A percentile compares a stretch with the other conserved stretches of the same genome.
phyloP scores from a whole-genome alignment of 345 rosid genomes.

The Microthlaspi erraticum region DNA sequence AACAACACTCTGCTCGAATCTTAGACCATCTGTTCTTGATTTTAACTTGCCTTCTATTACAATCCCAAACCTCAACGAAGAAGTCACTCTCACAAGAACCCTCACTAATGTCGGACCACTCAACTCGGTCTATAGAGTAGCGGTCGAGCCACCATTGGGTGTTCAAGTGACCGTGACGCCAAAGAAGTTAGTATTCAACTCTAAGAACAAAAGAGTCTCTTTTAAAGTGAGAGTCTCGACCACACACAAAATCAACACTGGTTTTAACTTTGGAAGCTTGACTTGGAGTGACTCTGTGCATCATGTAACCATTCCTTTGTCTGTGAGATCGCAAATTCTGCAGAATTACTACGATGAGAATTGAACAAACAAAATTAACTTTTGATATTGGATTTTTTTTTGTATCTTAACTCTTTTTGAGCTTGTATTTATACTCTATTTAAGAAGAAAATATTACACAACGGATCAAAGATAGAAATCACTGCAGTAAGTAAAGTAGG shows the following conservation, averaged over 20 bases:
- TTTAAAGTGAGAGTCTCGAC: conserved; percentile 38
- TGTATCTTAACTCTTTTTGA: no score
- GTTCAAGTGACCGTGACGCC: conserved; percentile 36
- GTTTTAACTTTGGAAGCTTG: conserved; percentile 54
- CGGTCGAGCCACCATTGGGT: conserved; percentile 42
- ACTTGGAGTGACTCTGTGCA: conserved; percentile 46
- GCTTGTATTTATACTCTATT: no score
- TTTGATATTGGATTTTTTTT: no score
- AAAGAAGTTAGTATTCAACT: conserved; percentile 28
- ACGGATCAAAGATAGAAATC: no score
- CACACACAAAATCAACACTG: conserved; percentile 42
- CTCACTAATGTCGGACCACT: conserved; percentile 53
- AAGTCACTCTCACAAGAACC: conserved; percentile 41
- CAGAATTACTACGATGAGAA: conserved; percentile 27
- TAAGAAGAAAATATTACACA: no score
- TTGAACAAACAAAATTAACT: neutral
- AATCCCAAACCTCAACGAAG: conserved; percentile 34
- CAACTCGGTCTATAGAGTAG: conserved; percentile 38
- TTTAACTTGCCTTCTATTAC: conserved; percentile 59
- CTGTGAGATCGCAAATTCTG: conserved; percentile 45
- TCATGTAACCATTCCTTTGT: conserved; percentile 48
- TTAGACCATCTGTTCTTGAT: conserved; percentile 33
- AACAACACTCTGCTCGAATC: conserved; percentile 30
- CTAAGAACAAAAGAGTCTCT: conserved; percentile 26
- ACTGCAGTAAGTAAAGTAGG: no score